These are phyloP conservation scores for Gymnopilus junonius DNA, from an alignment of 768 basidiomycete genomes.

Conservation along the genomic window DNA sequence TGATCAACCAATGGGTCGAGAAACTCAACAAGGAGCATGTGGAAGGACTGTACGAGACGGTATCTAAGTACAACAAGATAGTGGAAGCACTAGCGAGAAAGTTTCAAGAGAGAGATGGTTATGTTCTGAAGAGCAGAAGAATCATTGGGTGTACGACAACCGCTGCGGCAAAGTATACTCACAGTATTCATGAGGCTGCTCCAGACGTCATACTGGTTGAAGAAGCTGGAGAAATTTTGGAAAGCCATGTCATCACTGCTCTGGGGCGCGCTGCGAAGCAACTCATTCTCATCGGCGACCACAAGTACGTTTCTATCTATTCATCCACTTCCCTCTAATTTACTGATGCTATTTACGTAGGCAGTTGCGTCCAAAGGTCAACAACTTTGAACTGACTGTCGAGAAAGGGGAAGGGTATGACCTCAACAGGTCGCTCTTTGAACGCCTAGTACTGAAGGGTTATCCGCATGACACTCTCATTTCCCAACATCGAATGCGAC, in stretches of 20 bases:
- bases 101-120: constrained; percentile 29
- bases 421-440: constrained; percentile 70
- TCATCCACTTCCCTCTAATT: background rate
- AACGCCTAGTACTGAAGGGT: constrained; percentile 62
- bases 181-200: constrained; percentile 46
- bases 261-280: constrained; percentile 50
- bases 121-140: constrained; percentile 46
- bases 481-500: constrained; percentile 75
- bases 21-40: constrained; percentile 29
- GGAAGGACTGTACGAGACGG: constrained; percentile 35
- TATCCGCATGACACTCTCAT: constrained; percentile 64
- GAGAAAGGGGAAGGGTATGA: constrained; percentile 73
- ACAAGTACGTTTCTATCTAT: constrained; percentile 53
- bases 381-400: constrained; percentile 64
- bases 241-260: constrained; percentile 67
- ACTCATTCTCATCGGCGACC: constrained; percentile 72
- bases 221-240: constrained; percentile 75
- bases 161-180: constrained; percentile 63
- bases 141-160: constrained; percentile 75
- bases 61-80: constrained; percentile 43
- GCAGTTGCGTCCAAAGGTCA: constrained; percentile 76
- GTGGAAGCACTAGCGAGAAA: constrained; percentile 39
- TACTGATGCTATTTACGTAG: constrained; percentile 33
- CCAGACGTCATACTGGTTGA: constrained; percentile 67
- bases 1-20: constrained; percentile 3